Conservation (phyloP, 129 eudicot genomes). For the Tagetes patula region DNA sequence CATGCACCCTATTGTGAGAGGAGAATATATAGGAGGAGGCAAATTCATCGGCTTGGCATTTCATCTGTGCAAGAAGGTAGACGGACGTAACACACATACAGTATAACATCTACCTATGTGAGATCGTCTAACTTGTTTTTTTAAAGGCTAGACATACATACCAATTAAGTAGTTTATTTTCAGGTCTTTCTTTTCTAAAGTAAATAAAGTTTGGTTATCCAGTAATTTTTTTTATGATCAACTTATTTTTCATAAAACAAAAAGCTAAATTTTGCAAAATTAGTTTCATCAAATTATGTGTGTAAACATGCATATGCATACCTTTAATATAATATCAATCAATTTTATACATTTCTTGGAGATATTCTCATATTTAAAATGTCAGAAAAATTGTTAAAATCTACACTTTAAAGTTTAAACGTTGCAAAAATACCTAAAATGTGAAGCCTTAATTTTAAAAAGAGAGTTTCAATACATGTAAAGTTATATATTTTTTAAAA, state of each 20-base stretch:
- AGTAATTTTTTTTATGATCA: background rate
- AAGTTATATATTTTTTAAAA: too few relatives aligned
- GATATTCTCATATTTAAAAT: background rate
- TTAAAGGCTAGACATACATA: background rate
- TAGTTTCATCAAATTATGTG: too few relatives aligned
- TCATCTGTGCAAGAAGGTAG: too few relatives aligned
- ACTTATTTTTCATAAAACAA: background rate
- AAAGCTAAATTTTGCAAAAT: background rate
- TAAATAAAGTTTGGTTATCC: background rate
- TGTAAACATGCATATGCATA: too few relatives aligned
- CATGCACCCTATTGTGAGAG: too few relatives aligned
- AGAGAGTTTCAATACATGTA: too few relatives aligned
- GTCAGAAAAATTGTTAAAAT: background rate
- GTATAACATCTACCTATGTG: too few relatives aligned
- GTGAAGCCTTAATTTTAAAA: too few relatives aligned
- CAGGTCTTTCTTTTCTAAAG: background rate
- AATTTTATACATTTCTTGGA: background rate
- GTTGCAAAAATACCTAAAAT: background rate
- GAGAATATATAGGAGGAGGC: too few relatives aligned
- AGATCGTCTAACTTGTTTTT: background rate
- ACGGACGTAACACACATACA: too few relatives aligned
- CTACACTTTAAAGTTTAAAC: background rate
- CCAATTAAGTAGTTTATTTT: background rate
- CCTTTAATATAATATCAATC: background rate
- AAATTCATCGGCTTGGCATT: too few relatives aligned